Base-by-base conservation (phyloP, 257 asterid genomes). In the Handroanthus guayacan region DNA sequence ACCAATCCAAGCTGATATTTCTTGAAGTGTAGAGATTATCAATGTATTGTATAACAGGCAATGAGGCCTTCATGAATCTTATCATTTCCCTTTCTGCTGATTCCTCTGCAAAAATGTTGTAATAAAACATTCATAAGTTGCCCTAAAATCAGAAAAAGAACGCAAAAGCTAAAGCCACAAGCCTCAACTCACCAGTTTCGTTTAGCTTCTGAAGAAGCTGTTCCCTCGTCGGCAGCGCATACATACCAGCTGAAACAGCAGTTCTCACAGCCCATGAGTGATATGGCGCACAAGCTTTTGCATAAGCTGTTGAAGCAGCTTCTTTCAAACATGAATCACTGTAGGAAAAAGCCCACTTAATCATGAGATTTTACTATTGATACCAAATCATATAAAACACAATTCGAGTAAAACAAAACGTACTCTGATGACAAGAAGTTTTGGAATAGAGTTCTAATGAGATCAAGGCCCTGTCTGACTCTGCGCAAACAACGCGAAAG, bases 241-340 rank as follows among this genome's bases (percentile, higher is more conserved):
- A 91, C 98, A 95, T 91, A 17, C 99, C 99, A 10, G 99, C 99
- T 64, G 86, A 88, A 71, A 87, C 99, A 58, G 98, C 98, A 62
- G 99, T 87, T 81, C 97, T 90, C 61, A 95, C 91, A 0, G 94
- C 92, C 99, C 99, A 95, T 10, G 97, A 79, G 85, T 95, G 98
- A 78, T 88, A 95, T 6, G 97, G 96, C 8, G 99, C 97, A 57
- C 98, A 93, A 50, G 97, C 94, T 77, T 89, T 80, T 9, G 91
- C 79, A 72, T 95, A 95, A 56, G 99, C 98, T 41, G 78, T 64
- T 52, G 97, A 86, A 57, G 98, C 97, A 2, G 97, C 97, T 20
- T 89, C 98, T 80, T 78, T 95, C 85, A 95, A 81, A 69, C 88
- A 85, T 65, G 78, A 67, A 5, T 84, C 90, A 13, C 99, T 95